phyloP scores from a whole-genome alignment of 2,329 filamentous ascomycete species.

The Aspergillus persii region DNA sequence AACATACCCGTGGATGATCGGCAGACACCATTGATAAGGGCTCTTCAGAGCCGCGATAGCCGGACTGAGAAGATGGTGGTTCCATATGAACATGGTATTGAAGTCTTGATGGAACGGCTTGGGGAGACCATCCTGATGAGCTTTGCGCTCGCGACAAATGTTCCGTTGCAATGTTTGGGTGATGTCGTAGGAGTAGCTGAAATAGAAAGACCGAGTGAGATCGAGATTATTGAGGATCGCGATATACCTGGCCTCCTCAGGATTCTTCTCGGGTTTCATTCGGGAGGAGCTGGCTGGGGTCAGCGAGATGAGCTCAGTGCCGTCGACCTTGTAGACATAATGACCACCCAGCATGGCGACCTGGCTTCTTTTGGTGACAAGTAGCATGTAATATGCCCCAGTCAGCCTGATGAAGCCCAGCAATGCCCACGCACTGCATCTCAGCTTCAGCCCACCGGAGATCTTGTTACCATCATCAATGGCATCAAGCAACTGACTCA shows the following conservation, averaged over 20 bases:
- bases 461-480: conserved; percentile 94
- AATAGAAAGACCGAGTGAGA: conserved; percentile 89
- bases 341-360: conserved; percentile 95
- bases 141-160: conserved; percentile 74
- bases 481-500: conserved; percentile 87
- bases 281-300: conserved; percentile 67
- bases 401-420: conserved; percentile 96
- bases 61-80: conserved; percentile 80
- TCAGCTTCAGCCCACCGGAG: conserved; percentile 83
- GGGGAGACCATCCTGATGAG: conserved; percentile 63
- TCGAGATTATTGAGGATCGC: conserved; percentile 88
- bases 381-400: conserved; percentile 92
- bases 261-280: conserved; percentile 75
- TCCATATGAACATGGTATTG: conserved; percentile 99
- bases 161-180: conserved; percentile 91
- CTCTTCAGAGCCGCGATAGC: conserved; percentile 69
- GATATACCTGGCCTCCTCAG: conserved; percentile 86
- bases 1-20: conserved; percentile 93
- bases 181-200: conserved; percentile 97
- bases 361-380: conserved; percentile 93
- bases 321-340: conserved; percentile 93
- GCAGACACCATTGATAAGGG: conserved; percentile 92
- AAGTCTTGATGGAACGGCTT: conserved; percentile 71
- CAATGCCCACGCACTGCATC: conserved; percentile 88
- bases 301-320: conserved; percentile 84